Evolutionary conservation across 2,329 filamentous ascomycete species (phyloP).

Genomic region (Paraphoma chrysanthemicola): DNA sequence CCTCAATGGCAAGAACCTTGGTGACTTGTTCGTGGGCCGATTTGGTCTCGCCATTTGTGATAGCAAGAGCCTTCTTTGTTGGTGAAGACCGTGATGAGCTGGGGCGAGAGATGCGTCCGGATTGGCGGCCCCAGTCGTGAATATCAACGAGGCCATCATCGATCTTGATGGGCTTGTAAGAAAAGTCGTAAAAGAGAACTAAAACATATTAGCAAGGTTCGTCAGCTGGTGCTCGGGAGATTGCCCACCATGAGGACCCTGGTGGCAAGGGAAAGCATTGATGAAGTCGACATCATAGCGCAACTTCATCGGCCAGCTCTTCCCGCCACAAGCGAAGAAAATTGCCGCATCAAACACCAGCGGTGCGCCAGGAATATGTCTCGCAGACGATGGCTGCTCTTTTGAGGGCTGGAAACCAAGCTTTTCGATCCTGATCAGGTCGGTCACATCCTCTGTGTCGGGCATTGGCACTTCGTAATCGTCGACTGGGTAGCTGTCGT

Average conservation of each 20-base stretch:
- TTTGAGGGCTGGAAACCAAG: slow-evolving; percentile 63
- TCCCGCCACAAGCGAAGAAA: slow-evolving; percentile 49
- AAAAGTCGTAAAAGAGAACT: slow-evolving; percentile 76
- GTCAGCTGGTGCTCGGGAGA: background rate
- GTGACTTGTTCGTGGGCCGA: slow-evolving; percentile 55
- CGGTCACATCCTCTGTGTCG: slow-evolving; percentile 64
- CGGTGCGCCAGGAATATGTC: slow-evolving; percentile 38
- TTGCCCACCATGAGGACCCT: slow-evolving; percentile 49
- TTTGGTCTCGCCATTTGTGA: slow-evolving; percentile 25
- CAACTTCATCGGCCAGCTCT: slow-evolving; percentile 49
- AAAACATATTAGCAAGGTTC: slow-evolving; percentile 11
- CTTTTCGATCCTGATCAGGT: slow-evolving; percentile 74
- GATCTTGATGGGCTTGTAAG: slow-evolving; percentile 64
- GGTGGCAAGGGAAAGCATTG: slow-evolving; percentile 50
- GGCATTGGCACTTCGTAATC: slow-evolving; percentile 71
- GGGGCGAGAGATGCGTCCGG: slow-evolving; percentile 36
- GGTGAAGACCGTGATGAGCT: slow-evolving; percentile 42
- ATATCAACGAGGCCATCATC: slow-evolving; percentile 70
- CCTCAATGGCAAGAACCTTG: slow-evolving; percentile 74
- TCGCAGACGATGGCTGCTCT: slow-evolving; percentile 38
- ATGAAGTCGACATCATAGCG: slow-evolving; percentile 52
- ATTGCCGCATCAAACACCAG: slow-evolving; percentile 49
- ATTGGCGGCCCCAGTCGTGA: slow-evolving; percentile 66
- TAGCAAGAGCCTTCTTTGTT: slow-evolving; percentile 37
- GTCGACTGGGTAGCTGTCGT: slow-evolving; percentile 67